These are phyloP conservation scores for Tremella mesenterica DNA, from an alignment of 768 basidiomycete genomes.

Conservation along the genomic window DNA sequence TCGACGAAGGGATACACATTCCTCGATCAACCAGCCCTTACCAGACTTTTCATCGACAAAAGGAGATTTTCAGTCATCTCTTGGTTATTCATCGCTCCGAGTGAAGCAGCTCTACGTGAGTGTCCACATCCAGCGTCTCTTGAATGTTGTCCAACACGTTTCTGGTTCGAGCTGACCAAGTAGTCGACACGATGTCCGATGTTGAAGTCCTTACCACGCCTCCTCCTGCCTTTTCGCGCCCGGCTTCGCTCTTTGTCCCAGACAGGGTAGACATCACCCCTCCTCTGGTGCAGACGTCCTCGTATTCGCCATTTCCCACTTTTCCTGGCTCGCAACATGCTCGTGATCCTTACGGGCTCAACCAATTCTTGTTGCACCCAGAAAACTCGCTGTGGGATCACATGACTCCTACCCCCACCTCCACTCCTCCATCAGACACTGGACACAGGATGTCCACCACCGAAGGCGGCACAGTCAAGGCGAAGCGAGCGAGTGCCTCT, in stretches of 20 bases:
- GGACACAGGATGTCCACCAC: no score
- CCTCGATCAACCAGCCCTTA: no score
- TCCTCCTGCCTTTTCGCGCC: conserved; percentile 17
- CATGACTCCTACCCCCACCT: conserved; percentile 4
- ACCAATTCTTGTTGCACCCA: conserved; percentile 37
- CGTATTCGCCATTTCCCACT: conserved; percentile 33
- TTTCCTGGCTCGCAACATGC: conserved; percentile 17
- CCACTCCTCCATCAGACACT: no score
- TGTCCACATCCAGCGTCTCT: neutral
- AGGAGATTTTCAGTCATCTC: neutral
- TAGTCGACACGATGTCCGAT: conserved; percentile 6
- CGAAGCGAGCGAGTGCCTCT: conserved; percentile 7
- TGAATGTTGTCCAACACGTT: neutral
- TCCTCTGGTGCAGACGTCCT: conserved; percentile 22
- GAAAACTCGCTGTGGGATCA: conserved; percentile 26
- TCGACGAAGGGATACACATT: no score
- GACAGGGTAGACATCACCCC: conserved; percentile 11
- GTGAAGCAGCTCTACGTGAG: neutral
- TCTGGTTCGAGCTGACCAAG: neutral
- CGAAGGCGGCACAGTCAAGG: neutral
- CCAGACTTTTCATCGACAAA: no score
- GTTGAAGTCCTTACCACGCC: conserved; percentile 9
- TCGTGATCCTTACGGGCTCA: conserved; percentile 33
- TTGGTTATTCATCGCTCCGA: neutral
- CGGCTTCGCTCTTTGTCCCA: conserved; percentile 23